A percentile compares a stretch with the other conserved stretches of the same genome.
phyloP scores from a whole-genome alignment of 2,329 filamentous ascomycete genomes.

The Hymenoscyphus albidus region DNA sequence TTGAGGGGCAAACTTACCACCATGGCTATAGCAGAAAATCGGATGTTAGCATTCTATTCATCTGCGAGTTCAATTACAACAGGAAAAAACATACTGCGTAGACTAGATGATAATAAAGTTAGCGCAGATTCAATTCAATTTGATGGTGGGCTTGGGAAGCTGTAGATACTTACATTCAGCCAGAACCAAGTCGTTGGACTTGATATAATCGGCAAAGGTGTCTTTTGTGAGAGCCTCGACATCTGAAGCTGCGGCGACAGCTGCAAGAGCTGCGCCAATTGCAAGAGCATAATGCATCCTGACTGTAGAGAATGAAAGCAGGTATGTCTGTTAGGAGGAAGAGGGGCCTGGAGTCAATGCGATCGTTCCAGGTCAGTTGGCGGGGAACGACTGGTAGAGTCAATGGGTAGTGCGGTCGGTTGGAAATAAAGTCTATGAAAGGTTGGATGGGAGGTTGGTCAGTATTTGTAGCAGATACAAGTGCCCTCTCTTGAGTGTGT shows the following conservation, averaged over 20 bases:
- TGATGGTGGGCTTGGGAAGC: neutral
- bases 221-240: constrained; percentile 82
- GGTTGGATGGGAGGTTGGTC: neutral
- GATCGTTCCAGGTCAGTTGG: neutral
- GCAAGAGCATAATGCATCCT: constrained; percentile 34
- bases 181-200: constrained; percentile 81
- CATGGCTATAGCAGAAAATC: constrained; percentile 32
- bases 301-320: constrained; percentile 12
- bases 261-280: constrained; percentile 38
- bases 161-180: constrained; percentile 74
- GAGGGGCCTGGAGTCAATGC: constrained; percentile 17
- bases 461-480: neutral
- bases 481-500: constrained; percentile 10
- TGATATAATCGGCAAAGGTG: constrained; percentile 82
- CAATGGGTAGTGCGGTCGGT: neutral
- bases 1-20: constrained; percentile 32
- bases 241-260: constrained; percentile 68
- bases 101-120: constrained; percentile 49
- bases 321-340: constrained; percentile 1
- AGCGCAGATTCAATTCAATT: constrained; percentile 14
- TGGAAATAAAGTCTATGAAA: constrained; percentile 8
- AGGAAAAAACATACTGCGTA: constrained; percentile 81
- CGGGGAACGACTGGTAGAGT: constrained; percentile 8
- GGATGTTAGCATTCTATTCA: constrained; percentile 27
- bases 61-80: constrained; percentile 7